Evolutionary conservation across 805 yeast species (phyloP).

Genomic region (Lachancea mirantina): DNA sequence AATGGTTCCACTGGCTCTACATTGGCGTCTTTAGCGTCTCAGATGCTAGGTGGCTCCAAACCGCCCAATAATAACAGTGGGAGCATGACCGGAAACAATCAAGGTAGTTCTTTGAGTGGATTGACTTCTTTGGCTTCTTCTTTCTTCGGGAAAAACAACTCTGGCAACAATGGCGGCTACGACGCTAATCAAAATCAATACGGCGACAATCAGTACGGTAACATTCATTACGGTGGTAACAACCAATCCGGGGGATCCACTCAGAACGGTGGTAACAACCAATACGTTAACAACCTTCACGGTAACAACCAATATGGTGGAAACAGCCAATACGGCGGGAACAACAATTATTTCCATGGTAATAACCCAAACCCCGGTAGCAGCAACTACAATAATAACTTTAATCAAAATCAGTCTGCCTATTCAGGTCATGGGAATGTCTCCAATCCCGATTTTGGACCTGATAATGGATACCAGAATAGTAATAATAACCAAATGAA

Average conservation of each 20-base stretch:
- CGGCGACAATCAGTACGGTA: not conserved
- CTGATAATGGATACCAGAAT: no score
- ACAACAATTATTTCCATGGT: conserved; percentile 1
- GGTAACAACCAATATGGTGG: conserved; percentile 1
- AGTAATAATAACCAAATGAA: not conserved
- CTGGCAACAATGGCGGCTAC: not conserved
- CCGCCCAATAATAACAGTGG: conserved; percentile 10
- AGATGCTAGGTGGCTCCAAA: conserved; percentile 18
- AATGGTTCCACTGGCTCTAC: conserved; percentile 19
- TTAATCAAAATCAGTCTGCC: not conserved
- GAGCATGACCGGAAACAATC: conserved; percentile 3
- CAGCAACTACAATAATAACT: not conserved
- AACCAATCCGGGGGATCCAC: conserved; percentile 5
- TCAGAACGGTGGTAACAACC: conserved; percentile 1
- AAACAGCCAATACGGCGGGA: not conserved
- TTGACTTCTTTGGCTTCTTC: conserved; percentile 16
- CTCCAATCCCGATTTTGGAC: not conserved
- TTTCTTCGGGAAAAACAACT: conserved; percentile 3
- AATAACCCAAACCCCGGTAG: conserved; percentile 1
- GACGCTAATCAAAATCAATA: not conserved
- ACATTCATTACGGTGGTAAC: conserved; percentile 1
- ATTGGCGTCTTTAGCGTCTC: conserved; percentile 22
- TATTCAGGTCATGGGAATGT: not conserved
- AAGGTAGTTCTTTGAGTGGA: conserved; percentile 14
- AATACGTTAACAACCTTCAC: no score